Conservation (phyloP, 2,329 filamentous ascomycete genomes). For the Acarospora socialis region DNA sequence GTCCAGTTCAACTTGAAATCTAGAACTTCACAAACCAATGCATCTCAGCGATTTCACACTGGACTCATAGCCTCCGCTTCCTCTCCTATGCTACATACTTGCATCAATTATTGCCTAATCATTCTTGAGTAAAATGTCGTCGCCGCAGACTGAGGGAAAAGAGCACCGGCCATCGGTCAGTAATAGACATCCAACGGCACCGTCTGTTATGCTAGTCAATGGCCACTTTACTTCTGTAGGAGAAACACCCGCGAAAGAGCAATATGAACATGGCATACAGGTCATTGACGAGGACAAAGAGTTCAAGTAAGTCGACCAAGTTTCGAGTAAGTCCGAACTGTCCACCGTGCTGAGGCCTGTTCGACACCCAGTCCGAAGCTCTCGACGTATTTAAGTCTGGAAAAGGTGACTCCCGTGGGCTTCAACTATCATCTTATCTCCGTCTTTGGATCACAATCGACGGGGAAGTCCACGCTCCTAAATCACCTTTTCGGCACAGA, state of each 20-base stretch:
- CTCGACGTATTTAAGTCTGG: constrained; percentile 65
- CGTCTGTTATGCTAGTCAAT: constrained; percentile 46
- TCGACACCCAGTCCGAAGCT: constrained; percentile 48
- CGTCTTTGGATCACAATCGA: constrained; percentile 97
- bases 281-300: constrained; percentile 92
- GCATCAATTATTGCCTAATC: too few relatives aligned
- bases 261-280: constrained; percentile 89
- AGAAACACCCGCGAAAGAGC: constrained; percentile 46
- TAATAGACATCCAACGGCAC: constrained; percentile 26
- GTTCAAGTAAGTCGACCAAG: constrained; percentile 61
- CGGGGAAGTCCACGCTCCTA: constrained; percentile 91
- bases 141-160: too few relatives aligned
- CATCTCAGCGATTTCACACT: too few relatives aligned
- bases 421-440: constrained; percentile 99
- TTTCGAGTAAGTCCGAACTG: neutral
- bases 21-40: too few relatives aligned
- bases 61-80: too few relatives aligned
- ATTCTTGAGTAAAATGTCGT: too few relatives aligned
- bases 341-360: constrained; percentile 9
- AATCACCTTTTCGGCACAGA: constrained; percentile 92
- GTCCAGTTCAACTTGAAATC: too few relatives aligned
- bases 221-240: constrained; percentile 66
- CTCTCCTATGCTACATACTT: too few relatives aligned
- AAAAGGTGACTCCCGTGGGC: constrained; percentile 70
- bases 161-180: constrained; percentile 9